Base-by-base conservation (phyloP, 345 rosid genomes). In the Kernera saxatilis region DNA sequence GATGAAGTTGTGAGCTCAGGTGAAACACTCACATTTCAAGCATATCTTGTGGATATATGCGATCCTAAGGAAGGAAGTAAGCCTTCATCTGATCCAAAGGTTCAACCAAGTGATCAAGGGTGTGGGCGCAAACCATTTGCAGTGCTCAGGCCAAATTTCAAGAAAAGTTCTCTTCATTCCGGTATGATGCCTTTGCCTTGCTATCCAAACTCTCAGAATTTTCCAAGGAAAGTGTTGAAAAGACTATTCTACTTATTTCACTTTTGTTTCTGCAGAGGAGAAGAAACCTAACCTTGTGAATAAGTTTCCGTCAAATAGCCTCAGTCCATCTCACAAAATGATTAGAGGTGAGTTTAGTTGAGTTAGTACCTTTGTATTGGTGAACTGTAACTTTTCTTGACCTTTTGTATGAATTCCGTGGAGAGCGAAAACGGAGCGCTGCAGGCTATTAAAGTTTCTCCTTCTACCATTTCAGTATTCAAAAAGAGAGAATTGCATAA, bases 41-140 rank as follows among this genome's bases (percentile, higher is more conserved):
- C 89, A 17, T 86, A 82, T 73, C 78, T 86, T 39, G 89, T 94
- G 4, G 90, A 88, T 62, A 74, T 94, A 27, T 87, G 95, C 3
- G 89, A 87, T 56, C 89, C 83, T 7, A 83, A 79, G 21, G 85
- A 72, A 4, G 74, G 59, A 53, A 69, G 56, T 23, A 46, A 53
- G 52, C 37, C 63, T 67, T n/a, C 60, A 9, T 4, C 67, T 59
- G 80, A 70, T 33, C 43, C 41, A 25, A 75, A 64, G 50, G 30
- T 33, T 10, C 74, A 25, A 49, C 61, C 59, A 37, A 71, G 73
- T 49, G 75, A 72, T 41, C 75, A 36, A 67, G 58, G 51, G 9
- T 18, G 52, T 40, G 40, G 0, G 7, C 78, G 65, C 65, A 75
- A 70, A 46, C 50, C 79, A 6, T 29, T 51, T 72, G 26, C 71